A percentile compares a stretch with the other conserved stretches of the same genome.
Evolutionary conservation across 352 stramenopile species (phyloP).

Genomic region (Globisporangium abappressorium): DNA sequence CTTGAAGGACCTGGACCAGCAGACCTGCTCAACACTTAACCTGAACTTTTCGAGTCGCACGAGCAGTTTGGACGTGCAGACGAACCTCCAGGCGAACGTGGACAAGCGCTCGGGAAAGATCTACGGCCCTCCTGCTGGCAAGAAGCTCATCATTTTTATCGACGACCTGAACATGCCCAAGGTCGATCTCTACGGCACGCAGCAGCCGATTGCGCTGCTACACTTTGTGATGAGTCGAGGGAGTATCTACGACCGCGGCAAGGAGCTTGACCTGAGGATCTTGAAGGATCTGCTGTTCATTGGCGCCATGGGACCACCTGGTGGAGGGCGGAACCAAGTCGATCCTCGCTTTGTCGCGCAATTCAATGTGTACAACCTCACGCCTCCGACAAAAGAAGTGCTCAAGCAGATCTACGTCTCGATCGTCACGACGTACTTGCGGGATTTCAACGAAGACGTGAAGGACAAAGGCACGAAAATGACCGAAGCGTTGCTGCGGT

Average conservation of each 20-base stretch:
- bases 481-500: constrained; percentile 79
- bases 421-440: constrained; percentile 89
- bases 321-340: constrained; percentile 92
- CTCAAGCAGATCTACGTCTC: constrained; percentile 92
- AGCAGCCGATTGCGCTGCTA: constrained; percentile 94
- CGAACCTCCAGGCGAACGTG: constrained; percentile 93
- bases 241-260: constrained; percentile 93
- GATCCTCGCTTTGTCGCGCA: constrained; percentile 93
- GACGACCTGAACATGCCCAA: constrained; percentile 98
- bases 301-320: constrained; percentile 93
- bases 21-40: constrained; percentile 64
- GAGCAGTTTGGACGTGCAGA: constrained; percentile 92
- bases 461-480: constrained; percentile 77
- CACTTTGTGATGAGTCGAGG: constrained; percentile 92
- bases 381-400: constrained; percentile 87
- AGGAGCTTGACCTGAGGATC: constrained; percentile 92
- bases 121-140: constrained; percentile 91
- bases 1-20: constrained; percentile 73
- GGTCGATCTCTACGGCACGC: constrained; percentile 94
- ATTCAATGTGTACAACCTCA: constrained; percentile 97
- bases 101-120: constrained; percentile 95
- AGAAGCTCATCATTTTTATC: constrained; percentile 94
- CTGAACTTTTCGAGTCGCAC: constrained; percentile 95
- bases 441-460: constrained; percentile 88
- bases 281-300: constrained; percentile 94